Conservation (phyloP, 1,284 basidiomycete genomes). For the Neonothopanus nambi region DNA sequence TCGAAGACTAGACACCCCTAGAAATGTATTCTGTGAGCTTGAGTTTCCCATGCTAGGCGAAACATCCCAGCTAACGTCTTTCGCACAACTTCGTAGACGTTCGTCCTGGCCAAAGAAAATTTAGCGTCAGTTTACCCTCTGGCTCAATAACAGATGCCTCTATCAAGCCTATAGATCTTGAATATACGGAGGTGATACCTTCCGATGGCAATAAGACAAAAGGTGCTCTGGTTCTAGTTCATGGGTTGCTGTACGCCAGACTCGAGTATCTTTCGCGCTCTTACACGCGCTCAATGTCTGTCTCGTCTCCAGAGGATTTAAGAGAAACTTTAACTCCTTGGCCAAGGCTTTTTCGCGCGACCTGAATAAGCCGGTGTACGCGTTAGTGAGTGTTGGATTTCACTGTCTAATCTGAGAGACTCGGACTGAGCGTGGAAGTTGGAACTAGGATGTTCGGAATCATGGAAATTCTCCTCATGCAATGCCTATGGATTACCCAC, state of each 20-base stretch:
- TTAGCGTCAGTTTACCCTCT: too few relatives aligned
- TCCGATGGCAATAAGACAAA: constrained; percentile 9
- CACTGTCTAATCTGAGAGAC: too few relatives aligned
- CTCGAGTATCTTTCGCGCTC: not conserved
- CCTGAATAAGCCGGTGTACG: constrained; percentile 67
- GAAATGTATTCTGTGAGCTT: too few relatives aligned
- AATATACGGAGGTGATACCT: constrained; percentile 12
- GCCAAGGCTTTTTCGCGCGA: constrained; percentile 63
- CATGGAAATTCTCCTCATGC: constrained; percentile 80
- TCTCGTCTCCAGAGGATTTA: constrained; percentile 58
- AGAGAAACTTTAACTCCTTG: constrained; percentile 80
- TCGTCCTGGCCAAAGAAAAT: too few relatives aligned
- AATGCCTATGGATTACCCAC: constrained; percentile 66
- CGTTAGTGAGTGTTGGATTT: constrained; percentile 61
- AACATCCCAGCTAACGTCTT: too few relatives aligned
- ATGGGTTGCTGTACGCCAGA: constrained; percentile 16
- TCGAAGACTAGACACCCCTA: too few relatives aligned
- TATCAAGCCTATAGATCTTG: constrained; percentile 10
- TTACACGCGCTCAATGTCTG: too few relatives aligned
- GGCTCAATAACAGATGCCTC: not conserved
- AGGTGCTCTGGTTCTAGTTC: constrained; percentile 14
- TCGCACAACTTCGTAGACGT: too few relatives aligned
- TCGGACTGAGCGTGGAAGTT: not conserved
- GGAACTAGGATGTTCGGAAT: constrained; percentile 74
- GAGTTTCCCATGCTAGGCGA: too few relatives aligned